phyloP scores from a whole-genome alignment of 2,329 filamentous ascomycete species.

The Hawksworthiomyces lignivorus region DNA sequence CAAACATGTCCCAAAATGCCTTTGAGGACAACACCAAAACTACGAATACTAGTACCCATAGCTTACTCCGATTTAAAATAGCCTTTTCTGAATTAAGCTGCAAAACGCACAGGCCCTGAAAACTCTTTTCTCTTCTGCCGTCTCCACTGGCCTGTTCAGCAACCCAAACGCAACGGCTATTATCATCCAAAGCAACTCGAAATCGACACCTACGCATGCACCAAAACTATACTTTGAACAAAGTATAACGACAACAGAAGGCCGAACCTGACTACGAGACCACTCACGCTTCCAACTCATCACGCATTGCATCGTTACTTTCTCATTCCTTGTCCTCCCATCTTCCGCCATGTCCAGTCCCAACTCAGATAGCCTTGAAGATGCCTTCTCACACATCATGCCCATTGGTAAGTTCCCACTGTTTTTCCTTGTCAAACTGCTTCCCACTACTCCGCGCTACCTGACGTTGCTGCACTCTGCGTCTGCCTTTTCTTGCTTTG shows the following conservation, averaged over 20 bases:
- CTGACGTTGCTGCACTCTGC: slow-evolving; percentile 1
- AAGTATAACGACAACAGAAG: too few species aligned
- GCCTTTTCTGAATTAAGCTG: slow-evolving; percentile 4
- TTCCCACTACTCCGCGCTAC: not conserved
- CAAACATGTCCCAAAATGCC: too few species aligned
- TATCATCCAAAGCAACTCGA: too few species aligned
- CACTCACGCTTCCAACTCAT: too few species aligned
- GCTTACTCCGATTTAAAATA: slow-evolving; percentile 6
- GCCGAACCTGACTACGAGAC: too few species aligned
- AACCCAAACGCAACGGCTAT: too few species aligned
- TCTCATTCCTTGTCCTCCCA: too few species aligned
- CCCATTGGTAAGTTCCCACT: slow-evolving; percentile 45
- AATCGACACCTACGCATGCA: too few species aligned
- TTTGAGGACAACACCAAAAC: not conserved
- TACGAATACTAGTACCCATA: too few species aligned
- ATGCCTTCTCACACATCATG: slow-evolving; percentile 40
- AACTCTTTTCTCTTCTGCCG: not conserved
- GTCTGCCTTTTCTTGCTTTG: not conserved
- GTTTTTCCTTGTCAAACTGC: not conserved
- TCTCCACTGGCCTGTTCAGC: too few species aligned
- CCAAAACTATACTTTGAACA: too few species aligned
- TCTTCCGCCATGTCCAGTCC: slow-evolving; percentile 24
- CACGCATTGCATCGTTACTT: too few species aligned
- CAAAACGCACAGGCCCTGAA: not conserved
- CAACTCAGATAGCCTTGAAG: slow-evolving; percentile 38